phyloP scores from a whole-genome alignment of 2,329 filamentous ascomycete genomes.

The Nemania abortiva region DNA sequence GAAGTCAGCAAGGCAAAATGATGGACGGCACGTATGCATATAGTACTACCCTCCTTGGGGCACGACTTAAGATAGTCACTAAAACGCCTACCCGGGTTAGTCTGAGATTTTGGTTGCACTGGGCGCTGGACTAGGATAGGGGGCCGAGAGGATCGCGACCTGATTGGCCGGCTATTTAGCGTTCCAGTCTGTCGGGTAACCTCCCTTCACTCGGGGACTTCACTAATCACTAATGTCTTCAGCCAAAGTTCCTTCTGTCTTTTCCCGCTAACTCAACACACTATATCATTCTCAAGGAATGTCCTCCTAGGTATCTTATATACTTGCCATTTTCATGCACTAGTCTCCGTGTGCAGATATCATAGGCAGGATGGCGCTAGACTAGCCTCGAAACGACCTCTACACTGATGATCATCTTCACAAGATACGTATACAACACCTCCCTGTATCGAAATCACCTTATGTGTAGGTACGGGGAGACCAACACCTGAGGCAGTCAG shows the following conservation, averaged over 20 bases:
- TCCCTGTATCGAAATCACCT: background rate
- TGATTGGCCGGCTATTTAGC: constrained; percentile 33
- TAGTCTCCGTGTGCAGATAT: background rate
- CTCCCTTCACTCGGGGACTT: constrained; percentile 13
- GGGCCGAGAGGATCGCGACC: background rate
- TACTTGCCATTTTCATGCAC: background rate
- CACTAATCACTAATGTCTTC: constrained; percentile 8
- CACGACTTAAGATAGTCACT: constrained; percentile 17
- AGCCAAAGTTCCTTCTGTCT: constrained; percentile 4
- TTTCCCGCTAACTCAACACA: constrained; percentile 1
- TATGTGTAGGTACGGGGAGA: background rate
- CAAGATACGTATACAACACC: background rate
- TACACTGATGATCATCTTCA: background rate
- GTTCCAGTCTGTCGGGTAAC: constrained; percentile 38
- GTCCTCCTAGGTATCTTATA: constrained; percentile 2
- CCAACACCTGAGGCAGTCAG: background rate
- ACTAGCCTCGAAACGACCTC: background rate
- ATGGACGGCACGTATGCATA: background rate
- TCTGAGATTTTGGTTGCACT: constrained; percentile 28
- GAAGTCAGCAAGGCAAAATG: background rate
- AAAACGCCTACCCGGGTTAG: constrained; percentile 4
- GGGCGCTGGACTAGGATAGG: constrained; percentile 35
- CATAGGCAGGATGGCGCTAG: background rate
- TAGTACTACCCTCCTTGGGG: background rate
- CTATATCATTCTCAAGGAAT: constrained; percentile 16